Percentiles rank a stretch among this genome's conserved stretches.
Conservation (phyloP, 305 asterid species). For the Salvia sclarea region DNA sequence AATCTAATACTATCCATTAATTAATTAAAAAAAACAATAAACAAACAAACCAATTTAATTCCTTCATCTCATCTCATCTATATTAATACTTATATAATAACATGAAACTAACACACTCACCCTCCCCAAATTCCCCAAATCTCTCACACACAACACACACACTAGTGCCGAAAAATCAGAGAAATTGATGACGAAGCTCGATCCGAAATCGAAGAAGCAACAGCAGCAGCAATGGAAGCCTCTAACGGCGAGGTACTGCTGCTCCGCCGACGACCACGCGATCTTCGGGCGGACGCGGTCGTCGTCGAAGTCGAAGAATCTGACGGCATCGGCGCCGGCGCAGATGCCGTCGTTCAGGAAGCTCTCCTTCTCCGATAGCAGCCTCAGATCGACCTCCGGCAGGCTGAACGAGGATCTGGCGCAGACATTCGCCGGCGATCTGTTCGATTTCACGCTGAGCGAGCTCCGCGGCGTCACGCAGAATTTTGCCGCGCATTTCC, state of each 20-base stretch:
- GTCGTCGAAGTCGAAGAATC: constrained; percentile 62
- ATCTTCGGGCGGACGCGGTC: constrained; percentile 57
- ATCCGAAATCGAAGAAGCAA: constrained; percentile 33
- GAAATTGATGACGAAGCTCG: constrained; percentile 36
- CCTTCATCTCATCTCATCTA: not conserved
- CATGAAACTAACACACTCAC: not conserved
- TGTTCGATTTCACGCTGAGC: constrained; percentile 58
- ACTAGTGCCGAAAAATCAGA: not conserved
- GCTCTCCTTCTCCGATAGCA: constrained; percentile 64
- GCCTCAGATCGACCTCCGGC: constrained; percentile 55
- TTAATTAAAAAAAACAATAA: not conserved
- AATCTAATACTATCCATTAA: not conserved
- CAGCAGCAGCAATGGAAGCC: constrained; percentile 64
- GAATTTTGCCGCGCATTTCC: constrained; percentile 67
- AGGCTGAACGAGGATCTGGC: constrained; percentile 80
- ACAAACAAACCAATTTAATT: not conserved
- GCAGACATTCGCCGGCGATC: constrained; percentile 66
- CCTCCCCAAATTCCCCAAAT: constrained; percentile 18
- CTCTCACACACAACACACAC: constrained; percentile 26
- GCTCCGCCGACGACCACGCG: constrained; percentile 58
- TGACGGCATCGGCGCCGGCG: constrained; percentile 39
- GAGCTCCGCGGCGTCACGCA: constrained; percentile 72
- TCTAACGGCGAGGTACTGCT: constrained; percentile 59
- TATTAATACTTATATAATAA: too few relatives aligned
- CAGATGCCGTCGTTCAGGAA: constrained; percentile 68